phyloP scores from a whole-genome alignment of 352 stramenopile species.

The Pythium brachiatum region DNA sequence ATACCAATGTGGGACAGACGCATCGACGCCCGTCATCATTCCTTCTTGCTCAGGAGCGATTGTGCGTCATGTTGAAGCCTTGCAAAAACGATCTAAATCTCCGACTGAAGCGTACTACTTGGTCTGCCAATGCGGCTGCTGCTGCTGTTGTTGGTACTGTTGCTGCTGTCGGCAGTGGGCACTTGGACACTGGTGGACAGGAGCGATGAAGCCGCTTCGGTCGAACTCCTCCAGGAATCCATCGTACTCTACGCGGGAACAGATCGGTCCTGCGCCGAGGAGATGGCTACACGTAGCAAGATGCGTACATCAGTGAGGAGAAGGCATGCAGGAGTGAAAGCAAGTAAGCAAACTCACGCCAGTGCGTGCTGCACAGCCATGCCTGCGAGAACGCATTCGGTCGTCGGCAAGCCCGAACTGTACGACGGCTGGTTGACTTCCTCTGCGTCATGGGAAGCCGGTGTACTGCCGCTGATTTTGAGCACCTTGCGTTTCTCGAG shows the following conservation, averaged over 20 bases:
- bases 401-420: constrained; percentile 30
- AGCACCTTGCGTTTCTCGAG: constrained; percentile 44
- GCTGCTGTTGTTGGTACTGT: constrained; percentile 25
- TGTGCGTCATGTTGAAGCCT: no score
- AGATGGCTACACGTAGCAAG: constrained; percentile 9
- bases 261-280: constrained; percentile 29
- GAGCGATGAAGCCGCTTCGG: constrained; percentile 37
- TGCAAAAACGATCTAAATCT: no score
- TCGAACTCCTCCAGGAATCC: constrained; percentile 44
- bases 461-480: constrained; percentile 12
- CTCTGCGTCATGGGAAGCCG: not conserved
- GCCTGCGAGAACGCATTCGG: constrained; percentile 46
- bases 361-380: constrained; percentile 41
- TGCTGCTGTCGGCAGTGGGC: constrained; percentile 30
- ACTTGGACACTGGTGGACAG: constrained; percentile 40
- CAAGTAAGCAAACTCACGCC: constrained; percentile 27
- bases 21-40: no score
- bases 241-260: constrained; percentile 47
- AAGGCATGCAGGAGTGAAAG: not conserved
- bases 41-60: no score
- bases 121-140: not conserved
- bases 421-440: not conserved
- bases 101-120: no score
- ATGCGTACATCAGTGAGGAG: not conserved
- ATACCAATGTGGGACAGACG: no score